Percentiles rank a stretch among this genome's conserved stretches.
Conservation (phyloP, 768 basidiomycete species). For the Suillus hirtellus region DNA sequence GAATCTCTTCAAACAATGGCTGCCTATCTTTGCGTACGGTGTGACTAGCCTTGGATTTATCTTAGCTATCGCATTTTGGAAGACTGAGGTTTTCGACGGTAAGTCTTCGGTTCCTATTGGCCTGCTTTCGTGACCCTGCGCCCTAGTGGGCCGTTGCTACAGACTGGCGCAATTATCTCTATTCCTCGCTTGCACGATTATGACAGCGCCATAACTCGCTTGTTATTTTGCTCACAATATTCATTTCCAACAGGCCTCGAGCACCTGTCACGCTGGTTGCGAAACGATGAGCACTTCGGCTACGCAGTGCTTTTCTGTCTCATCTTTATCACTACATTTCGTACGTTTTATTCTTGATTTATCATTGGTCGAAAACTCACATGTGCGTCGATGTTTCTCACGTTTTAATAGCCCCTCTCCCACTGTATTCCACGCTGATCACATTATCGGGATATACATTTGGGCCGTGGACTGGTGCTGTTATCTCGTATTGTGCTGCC, state of each 20-base stretch:
- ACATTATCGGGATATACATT: slow-evolving; percentile 91
- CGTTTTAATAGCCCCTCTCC: slow-evolving; percentile 68
- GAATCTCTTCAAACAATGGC: slow-evolving; percentile 69
- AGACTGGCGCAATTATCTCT: not conserved
- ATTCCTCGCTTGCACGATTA: slow-evolving; percentile 1
- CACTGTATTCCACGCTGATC: slow-evolving; percentile 92
- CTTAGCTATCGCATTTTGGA: slow-evolving; percentile 81
- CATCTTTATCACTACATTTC: slow-evolving; percentile 86
- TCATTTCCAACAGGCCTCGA: slow-evolving; percentile 63
- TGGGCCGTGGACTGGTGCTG: slow-evolving; percentile 79
- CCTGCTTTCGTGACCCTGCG: slow-evolving; percentile 6
- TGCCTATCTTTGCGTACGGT: slow-evolving; percentile 75
- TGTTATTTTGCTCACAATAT: slow-evolving; percentile 1
- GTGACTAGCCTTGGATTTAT: slow-evolving; percentile 78
- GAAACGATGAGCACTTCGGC: slow-evolving; percentile 69
- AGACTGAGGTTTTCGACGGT: slow-evolving; percentile 81
- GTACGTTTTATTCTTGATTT: slow-evolving; percentile 46
- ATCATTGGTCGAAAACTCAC: slow-evolving; percentile 15
- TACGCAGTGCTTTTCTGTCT: slow-evolving; percentile 77
- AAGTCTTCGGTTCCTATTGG: slow-evolving; percentile 30
- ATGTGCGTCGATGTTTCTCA: slow-evolving; percentile 14
- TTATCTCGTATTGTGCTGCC: slow-evolving; percentile 86
- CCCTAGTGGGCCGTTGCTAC: slow-evolving; percentile 10
- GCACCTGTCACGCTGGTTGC: slow-evolving; percentile 75
- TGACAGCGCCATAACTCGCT: slow-evolving; percentile 5